These are phyloP conservation scores for Entonaema liquescens DNA, from an alignment of 495 filamentous ascomycete species.

Conservation along the genomic window DNA sequence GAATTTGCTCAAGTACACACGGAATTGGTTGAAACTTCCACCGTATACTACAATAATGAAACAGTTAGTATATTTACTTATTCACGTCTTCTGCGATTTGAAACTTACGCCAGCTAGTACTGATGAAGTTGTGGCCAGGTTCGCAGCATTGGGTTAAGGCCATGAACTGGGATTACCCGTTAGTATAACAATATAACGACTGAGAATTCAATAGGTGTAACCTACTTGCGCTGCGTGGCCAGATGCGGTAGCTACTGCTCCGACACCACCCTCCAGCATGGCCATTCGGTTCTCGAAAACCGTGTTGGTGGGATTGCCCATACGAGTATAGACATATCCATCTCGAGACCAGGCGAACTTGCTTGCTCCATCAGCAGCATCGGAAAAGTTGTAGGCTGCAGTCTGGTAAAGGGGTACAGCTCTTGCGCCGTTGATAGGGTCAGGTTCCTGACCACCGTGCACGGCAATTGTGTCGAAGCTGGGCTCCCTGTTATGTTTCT, in stretches of 20 bases:
- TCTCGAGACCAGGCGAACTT: slow-evolving; percentile 56
- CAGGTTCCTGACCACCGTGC: slow-evolving; percentile 54
- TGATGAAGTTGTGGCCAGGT: slow-evolving; percentile 53
- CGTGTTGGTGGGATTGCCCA: slow-evolving; percentile 55
- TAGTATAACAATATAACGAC: slow-evolving; percentile 19
- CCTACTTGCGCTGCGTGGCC: slow-evolving; percentile 50
- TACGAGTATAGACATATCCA: slow-evolving; percentile 55
- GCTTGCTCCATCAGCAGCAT: slow-evolving; percentile 54
- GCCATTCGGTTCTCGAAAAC: slow-evolving; percentile 55
- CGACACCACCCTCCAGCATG: slow-evolving; percentile 53
- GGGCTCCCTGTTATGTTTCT: slow-evolving; percentile 41
- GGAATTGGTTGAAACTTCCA: slow-evolving; percentile 55
- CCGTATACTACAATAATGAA: slow-evolving; percentile 43
- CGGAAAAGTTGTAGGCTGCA: slow-evolving; percentile 54
- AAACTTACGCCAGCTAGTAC: slow-evolving; percentile 51
- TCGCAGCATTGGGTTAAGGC: slow-evolving; percentile 52
- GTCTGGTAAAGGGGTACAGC: slow-evolving; percentile 54
- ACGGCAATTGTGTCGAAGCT: slow-evolving; percentile 52
- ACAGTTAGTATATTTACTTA: slow-evolving; percentile 13
- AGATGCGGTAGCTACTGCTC: slow-evolving; percentile 54
- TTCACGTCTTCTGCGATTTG: not conserved
- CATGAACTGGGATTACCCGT: slow-evolving; percentile 48
- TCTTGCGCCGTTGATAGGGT: slow-evolving; percentile 53
- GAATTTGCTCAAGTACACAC: slow-evolving; percentile 54
- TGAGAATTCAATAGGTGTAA: slow-evolving; percentile 4